These are phyloP conservation scores for Fraxinus dipetala DNA, from an alignment of 305 asterid genomes.

Conservation along the genomic window DNA sequence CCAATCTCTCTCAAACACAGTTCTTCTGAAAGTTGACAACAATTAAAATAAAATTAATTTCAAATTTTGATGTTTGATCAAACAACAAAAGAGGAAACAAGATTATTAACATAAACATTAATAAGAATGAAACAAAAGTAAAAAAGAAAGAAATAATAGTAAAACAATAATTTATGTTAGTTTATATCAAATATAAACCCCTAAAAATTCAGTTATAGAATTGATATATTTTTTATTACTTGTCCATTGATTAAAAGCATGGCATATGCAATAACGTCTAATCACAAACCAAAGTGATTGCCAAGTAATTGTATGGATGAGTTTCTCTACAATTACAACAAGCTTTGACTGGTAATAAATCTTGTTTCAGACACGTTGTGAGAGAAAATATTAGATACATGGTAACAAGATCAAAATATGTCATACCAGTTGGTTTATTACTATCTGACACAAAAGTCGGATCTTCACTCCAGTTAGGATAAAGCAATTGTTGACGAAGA, in stretches of 20 bases:
- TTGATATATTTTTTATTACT: neutral
- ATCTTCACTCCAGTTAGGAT: constrained; percentile 74
- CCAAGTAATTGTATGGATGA: neutral
- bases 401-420: constrained; percentile 18
- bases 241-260: neutral
- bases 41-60: neutral
- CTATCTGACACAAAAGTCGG: constrained; percentile 34
- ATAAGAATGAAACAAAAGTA: neutral
- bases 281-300: neutral
- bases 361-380: constrained; percentile 4
- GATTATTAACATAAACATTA: neutral
- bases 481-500: constrained; percentile 82
- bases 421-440: constrained; percentile 47
- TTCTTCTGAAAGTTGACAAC: neutral
- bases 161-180: neutral
- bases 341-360: neutral
- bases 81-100: neutral
- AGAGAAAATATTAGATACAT: constrained; percentile 18
- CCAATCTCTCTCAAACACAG: neutral
- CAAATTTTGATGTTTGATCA: neutral
- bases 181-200: neutral
- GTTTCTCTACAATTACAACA: neutral
- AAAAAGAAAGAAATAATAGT: neutral
- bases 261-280: neutral
- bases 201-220: neutral